Base-by-base conservation (phyloP, 2,329 filamentous ascomycete species). In the Amesomyces nigricolor region DNA sequence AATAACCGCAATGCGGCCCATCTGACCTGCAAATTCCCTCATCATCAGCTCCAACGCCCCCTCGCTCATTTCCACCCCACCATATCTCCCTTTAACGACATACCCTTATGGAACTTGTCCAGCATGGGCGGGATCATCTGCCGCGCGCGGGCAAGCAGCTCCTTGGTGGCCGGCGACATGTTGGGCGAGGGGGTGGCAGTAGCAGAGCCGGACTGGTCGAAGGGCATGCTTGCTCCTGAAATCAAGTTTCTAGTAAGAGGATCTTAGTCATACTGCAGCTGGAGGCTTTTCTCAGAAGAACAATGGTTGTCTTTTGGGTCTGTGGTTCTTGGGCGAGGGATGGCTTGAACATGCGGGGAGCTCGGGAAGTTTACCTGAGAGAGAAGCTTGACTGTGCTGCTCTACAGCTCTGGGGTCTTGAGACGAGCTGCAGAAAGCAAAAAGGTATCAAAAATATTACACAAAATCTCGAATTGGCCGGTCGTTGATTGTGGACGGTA, bases 81-180 rank as follows among this genome's bases (percentile, higher is more conserved):
- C 3, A 10, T 10, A 35, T 35, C 8, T 35, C 4, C 42, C 47
- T 13, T 17, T n/a, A 16, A 22, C 54, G 11, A 62, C 73, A 47
- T 68, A 90, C 92, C 94, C 79, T 99, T 99, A 74, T 97, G 94
- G 69, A 97, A 97, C 68, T 83, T 89, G 69, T 94, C 89, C 52
- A 96, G 81, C 89, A 99, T 89, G 10, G 94, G 94, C 61, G 94
- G 94, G 57, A 99, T 82, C 76, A 99, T 87, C 69, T 87, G 89
- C 78, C 87, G 88, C 67, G 91, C 90, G 72, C 89, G 92, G 63
- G 77, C 74, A 55, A 99, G 77, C 51, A 95, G 76, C 64, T 88
- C 84, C 71, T 84, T 88, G 19, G 91, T 89, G 26, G 84, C 75
- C 61, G 81, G 73, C 59, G 87, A 85, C 80, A 90, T 87, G 17